These are phyloP conservation scores for Antitrichia curtipendula DNA, from an alignment of 225 moss, liverwort and hornwort species.

Conservation along the genomic window DNA sequence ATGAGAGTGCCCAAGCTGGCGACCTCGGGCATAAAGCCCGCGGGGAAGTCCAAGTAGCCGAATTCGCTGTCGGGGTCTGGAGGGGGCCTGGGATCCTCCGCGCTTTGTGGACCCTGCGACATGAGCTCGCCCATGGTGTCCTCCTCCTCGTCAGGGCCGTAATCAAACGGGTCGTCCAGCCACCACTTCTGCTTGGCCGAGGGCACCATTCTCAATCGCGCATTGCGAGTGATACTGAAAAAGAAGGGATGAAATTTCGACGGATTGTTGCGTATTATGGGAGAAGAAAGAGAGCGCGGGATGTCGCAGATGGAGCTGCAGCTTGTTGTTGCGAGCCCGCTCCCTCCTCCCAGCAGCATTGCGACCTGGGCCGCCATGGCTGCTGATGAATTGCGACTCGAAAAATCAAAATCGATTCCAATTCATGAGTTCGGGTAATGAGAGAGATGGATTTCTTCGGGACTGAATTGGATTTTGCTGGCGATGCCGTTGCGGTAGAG, in stretches of 20 bases:
- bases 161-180: slow-evolving; percentile 74
- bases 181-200: slow-evolving; percentile 20
- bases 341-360: neutral
- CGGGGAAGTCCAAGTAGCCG: slow-evolving; percentile 75
- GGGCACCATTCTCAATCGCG: neutral
- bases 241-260: slow-evolving; percentile 5
- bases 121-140: slow-evolving; percentile 50
- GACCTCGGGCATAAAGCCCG: slow-evolving; percentile 49
- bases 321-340: neutral
- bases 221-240: neutral
- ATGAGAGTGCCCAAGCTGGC: slow-evolving; percentile 52
- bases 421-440: neutral
- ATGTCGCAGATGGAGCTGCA: neutral
- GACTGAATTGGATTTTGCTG: neutral
- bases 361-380: slow-evolving; percentile 25
- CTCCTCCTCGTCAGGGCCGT: slow-evolving; percentile 48
- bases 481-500: neutral
- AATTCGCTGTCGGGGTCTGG: slow-evolving; percentile 2
- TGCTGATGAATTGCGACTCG: neutral
- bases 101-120: slow-evolving; percentile 46
- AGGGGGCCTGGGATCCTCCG: slow-evolving; percentile 36
- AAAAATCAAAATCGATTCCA: neutral
- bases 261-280: neutral
- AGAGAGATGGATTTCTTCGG: neutral
- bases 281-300: neutral